Conservation (phyloP, 139 green algal species). For the Dunaliella primolecta region DNA sequence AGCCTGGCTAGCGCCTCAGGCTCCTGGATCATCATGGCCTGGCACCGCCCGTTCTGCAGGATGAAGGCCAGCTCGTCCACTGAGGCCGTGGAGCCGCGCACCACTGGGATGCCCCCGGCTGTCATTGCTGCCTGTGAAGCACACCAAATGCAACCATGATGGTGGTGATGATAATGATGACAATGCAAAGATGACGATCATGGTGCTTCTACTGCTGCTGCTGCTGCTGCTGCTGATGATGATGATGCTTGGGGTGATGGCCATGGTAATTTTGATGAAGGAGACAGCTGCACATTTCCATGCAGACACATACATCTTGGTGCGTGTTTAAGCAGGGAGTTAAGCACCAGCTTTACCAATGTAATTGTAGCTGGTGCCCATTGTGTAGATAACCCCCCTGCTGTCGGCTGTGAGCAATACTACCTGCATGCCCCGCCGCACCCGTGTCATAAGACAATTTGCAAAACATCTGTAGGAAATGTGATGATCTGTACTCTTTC, state of each 20-base stretch:
- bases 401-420: too few relatives aligned
- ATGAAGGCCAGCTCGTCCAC: constrained; percentile 85
- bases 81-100: constrained; percentile 68
- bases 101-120: constrained; percentile 16
- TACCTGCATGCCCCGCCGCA: too few relatives aligned
- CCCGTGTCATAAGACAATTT: too few relatives aligned
- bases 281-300: neutral
- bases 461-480: too few relatives aligned
- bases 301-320: neutral
- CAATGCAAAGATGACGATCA: neutral
- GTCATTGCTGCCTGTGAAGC: neutral
- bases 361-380: too few relatives aligned
- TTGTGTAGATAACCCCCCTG: too few relatives aligned
- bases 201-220: neutral
- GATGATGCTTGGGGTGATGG: neutral
- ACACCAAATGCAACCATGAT: neutral
- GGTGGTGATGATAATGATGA: neutral
- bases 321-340: neutral
- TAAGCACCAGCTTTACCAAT: too few relatives aligned
- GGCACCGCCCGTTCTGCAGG: constrained; percentile 55
- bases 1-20: constrained; percentile 61
- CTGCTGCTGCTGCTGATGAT: too few relatives aligned
- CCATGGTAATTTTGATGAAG: neutral
- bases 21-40: constrained; percentile 76
- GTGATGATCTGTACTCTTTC: too few relatives aligned